Base-by-base conservation (phyloP, 495 filamentous ascomycete genomes). In the Darksidea phi region DNA sequence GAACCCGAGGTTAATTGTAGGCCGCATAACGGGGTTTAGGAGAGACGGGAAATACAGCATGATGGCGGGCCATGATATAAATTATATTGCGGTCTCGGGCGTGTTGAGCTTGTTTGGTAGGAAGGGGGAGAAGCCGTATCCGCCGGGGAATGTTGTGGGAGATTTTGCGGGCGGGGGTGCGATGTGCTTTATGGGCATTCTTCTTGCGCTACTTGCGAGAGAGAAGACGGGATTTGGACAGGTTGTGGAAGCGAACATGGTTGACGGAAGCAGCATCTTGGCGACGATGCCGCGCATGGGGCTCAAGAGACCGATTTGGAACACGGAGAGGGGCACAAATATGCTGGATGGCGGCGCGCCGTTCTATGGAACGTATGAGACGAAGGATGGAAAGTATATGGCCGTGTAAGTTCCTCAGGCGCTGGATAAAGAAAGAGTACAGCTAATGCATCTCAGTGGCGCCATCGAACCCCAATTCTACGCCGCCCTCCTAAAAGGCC, bases 21-120 rank as follows among this genome's bases (percentile, higher is more conserved):
- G 82, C 5, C 87, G 92, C 15, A 82, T 97, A 77, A 93, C 91
- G 6, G 93, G 93, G 0, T 96, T 96, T 71, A 80, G 92, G 5
- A 81, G 91, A 23, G 89, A 93, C 68, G 91, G 92, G 0, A 85
- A 84, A 64, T 97, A 95, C 73, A 82, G 82, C 42, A 68, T 78
- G 59, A 96, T 96, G 91, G 93, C 93, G 0, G 92, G 93, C n/a
- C 93, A 97, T 66, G 93, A 97, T 71, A 96, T 97, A 71, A 97
- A 97, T 69, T 97, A 96, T 73, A 85, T 97, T 21, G 88, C 92
- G 34, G 89, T 95, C 0, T 88, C 87, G 1, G 93, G 93, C 0
- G 87, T 88, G 0, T 74, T 97, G 13, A 80, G 79, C 1, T 78
- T 95, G 74, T 79, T 97, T 0, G 93, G 93, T 0, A 77, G 87